Conservation (phyloP, 2,329 filamentous ascomycete genomes). For the Lecanicillium sp. region DNA sequence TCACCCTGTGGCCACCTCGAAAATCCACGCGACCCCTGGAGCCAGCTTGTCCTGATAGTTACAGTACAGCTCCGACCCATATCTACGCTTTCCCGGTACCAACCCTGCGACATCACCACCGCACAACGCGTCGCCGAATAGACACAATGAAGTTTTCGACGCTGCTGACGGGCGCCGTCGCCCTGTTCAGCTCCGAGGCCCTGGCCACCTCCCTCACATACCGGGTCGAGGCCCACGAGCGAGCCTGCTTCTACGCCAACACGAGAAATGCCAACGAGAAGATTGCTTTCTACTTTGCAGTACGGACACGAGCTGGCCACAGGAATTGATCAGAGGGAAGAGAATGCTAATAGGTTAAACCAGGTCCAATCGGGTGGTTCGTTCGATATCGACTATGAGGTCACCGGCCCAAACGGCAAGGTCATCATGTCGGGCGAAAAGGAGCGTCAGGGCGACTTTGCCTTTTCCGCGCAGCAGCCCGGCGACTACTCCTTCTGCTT, state of each 20-base stretch:
- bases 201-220: conserved; percentile 92
- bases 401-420: conserved; percentile 75
- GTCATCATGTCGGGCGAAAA: conserved; percentile 80
- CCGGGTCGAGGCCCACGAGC: conserved; percentile 83
- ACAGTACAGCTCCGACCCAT: not conserved
- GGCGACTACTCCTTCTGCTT: conserved; percentile 98
- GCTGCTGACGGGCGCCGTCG: conserved; percentile 62
- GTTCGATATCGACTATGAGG: conserved; percentile 92
- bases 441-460: conserved; percentile 93
- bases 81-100: not conserved
- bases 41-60: conserved; percentile 23
- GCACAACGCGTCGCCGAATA: conserved; percentile 1
- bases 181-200: conserved; percentile 59
- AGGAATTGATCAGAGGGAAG: not conserved
- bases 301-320: conserved; percentile 39
- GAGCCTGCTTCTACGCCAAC: conserved; percentile 87
- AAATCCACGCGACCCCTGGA: conserved; percentile 17
- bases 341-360: not conserved
- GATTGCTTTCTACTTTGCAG: conserved; percentile 97
- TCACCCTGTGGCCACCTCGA: conserved; percentile 9
- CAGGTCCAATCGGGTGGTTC: conserved; percentile 97
- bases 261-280: conserved; percentile 77
- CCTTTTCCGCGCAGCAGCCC: conserved; percentile 82
- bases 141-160: conserved; percentile 59
- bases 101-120: not conserved